These are phyloP conservation scores for Arthroderma uncinatum DNA, from an alignment of 2,329 filamentous ascomycete genomes.

Conservation along the genomic window DNA sequence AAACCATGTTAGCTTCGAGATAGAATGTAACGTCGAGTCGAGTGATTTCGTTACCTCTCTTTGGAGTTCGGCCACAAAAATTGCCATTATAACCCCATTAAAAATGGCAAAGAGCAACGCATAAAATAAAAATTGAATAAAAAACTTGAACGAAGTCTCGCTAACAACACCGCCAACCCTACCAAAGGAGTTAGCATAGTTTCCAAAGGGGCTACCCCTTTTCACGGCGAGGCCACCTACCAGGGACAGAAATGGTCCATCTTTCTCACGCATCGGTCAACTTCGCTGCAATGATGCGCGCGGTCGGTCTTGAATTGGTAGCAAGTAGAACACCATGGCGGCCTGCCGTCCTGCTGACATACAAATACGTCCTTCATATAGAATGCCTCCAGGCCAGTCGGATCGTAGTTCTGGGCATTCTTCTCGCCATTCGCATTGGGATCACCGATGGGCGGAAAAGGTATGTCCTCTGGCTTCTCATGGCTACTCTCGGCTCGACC, in stretches of 20 bases:
- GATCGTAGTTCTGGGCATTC: conserved; percentile 40
- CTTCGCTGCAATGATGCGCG: conserved; percentile 73
- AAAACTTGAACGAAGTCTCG: conserved; percentile 82
- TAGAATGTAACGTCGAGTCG: neutral
- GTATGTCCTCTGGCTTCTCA: conserved; percentile 17
- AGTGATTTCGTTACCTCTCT: conserved; percentile 29
- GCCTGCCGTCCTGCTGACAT: conserved; percentile 72
- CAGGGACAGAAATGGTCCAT: conserved; percentile 96
- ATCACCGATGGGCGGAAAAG: neutral
- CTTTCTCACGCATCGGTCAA: conserved; percentile 69
- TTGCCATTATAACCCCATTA: conserved; percentile 51
- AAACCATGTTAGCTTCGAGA: conserved; percentile 7
- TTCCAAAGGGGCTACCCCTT: neutral
- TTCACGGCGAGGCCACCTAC: conserved; percentile 24
- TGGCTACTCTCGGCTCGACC: neutral
- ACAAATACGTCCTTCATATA: conserved; percentile 75
- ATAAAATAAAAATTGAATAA: conserved; percentile 76
- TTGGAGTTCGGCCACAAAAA: conserved; percentile 49
- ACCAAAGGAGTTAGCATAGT: neutral
- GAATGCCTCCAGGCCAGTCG: conserved; percentile 60
- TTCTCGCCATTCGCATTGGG: conserved; percentile 15
- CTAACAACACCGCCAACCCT: conserved; percentile 87
- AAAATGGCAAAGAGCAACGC: conserved; percentile 56
- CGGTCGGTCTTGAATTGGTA: conserved; percentile 80
- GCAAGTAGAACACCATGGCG: conserved; percentile 75